Conservation (phyloP, 169 alveolate species). For the Toxoplasma gondii region DNA sequence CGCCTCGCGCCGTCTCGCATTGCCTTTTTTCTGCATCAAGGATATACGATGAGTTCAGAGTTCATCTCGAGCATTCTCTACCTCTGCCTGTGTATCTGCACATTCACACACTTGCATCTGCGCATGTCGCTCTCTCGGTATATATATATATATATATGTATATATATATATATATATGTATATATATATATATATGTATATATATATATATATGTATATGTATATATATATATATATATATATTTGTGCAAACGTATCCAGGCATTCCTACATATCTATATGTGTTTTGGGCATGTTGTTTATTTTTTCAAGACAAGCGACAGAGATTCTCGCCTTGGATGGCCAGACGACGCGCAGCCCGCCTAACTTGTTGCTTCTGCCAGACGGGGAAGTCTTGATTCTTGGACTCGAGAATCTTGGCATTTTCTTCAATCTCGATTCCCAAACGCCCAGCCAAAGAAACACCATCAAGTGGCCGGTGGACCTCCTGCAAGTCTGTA, state of each 20-base stretch:
- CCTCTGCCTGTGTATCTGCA: no score
- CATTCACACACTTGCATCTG: neutral
- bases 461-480: conserved; percentile 56
- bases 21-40: no score
- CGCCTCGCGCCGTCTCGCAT: no score
- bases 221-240: no score
- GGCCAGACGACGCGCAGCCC: neutral
- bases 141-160: no score
- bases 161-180: no score
- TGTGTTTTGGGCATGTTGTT: neutral
- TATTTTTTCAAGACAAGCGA: neutral
- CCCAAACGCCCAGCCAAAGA: conserved; percentile 42
- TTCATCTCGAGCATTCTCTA: no score
- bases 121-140: neutral
- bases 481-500: conserved; percentile 21
- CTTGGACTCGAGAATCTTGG: conserved; percentile 44
- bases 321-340: conserved; percentile 28
- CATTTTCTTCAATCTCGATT: conserved; percentile 30
- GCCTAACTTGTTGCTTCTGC: conserved; percentile 16
- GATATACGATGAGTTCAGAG: no score
- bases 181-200: no score
- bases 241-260: neutral
- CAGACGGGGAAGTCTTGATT: conserved; percentile 44
- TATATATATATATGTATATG: no score
- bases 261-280: neutral